Percentiles rank a stretch among this genome's conserved stretches.
These are phyloP conservation scores for Chenopodium berlandieri DNA, from an alignment of 148 eudicot genomes.

Conservation along the genomic window DNA sequence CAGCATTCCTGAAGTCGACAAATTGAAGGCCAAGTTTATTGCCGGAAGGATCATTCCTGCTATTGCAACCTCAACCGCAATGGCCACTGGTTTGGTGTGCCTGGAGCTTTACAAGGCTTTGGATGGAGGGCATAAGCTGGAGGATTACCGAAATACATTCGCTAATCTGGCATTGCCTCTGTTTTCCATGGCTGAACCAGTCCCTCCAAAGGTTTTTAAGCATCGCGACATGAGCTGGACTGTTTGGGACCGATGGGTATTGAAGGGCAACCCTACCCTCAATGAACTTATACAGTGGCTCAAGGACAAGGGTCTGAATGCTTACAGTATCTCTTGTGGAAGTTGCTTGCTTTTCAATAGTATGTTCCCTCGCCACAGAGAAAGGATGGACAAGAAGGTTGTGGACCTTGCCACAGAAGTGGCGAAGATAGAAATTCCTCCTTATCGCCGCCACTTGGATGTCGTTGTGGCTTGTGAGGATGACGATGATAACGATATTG, in stretches of 20 bases:
- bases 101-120: slow-evolving; percentile 89
- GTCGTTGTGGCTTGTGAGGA: slow-evolving; percentile 86
- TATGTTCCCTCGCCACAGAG: slow-evolving; percentile 80
- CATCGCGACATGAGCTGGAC: slow-evolving; percentile 84
- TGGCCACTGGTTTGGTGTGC: slow-evolving; percentile 95
- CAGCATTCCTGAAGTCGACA: slow-evolving; percentile 88
- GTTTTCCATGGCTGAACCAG: slow-evolving; percentile 90
- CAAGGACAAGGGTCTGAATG: slow-evolving; percentile 60
- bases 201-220: slow-evolving; percentile 74
- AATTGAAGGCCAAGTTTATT: slow-evolving; percentile 84
- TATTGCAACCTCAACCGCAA: slow-evolving; percentile 84
- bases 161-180: slow-evolving; percentile 88
- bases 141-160: slow-evolving; percentile 85
- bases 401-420: slow-evolving; percentile 74
- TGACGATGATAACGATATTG: slow-evolving; percentile 71
- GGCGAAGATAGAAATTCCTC: slow-evolving; percentile 79
- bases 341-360: slow-evolving; percentile 72
- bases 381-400: slow-evolving; percentile 72
- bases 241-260: slow-evolving; percentile 83
- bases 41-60: slow-evolving; percentile 95
- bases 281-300: slow-evolving; percentile 67
- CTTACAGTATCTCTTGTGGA: slow-evolving; percentile 81
- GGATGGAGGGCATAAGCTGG: slow-evolving; percentile 61
- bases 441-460: slow-evolving; percentile 73
- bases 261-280: slow-evolving; percentile 65